Evolutionary conservation across 768 basidiomycete species (phyloP), one percentile per base, ranked within the genome.

Genomic region (Suillus plorans): DNA sequence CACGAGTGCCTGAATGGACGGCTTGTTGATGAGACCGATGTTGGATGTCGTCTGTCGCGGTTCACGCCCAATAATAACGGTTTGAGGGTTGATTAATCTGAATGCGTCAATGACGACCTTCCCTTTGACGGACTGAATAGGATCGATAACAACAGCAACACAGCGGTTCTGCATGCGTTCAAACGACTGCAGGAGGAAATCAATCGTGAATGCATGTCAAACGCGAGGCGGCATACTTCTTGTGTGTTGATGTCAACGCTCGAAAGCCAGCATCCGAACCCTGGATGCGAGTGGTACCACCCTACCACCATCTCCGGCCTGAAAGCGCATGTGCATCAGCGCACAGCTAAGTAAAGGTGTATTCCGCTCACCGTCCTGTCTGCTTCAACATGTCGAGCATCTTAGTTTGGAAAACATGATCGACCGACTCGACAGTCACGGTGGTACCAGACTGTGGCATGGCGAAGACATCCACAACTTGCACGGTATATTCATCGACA

Each of bases 381-480:
- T 99, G 97, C 79, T 99, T 99, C 71, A 99, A 78, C 96, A 99
- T 99, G 63, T 99, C 97, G 60, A 97, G 81, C 97, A 99, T 99
- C 79, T 90, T 98, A 4, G 89, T 89, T 77, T 99, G 97, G 79
- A 99, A 99, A 59, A 99, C 97, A 71, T 99, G 95, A 78, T 99
- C 97, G 2, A 97, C 95, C 10, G 96, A 97, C 78, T 99, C 96
- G 66, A 99, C 96, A 58, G 94, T 95, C 50, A 98, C 97, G 0
- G 94, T 96, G 20, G 97, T 99, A 67, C 97, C 97, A 18, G 94
- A 95, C 71, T 98, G 97, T 55, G 97, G 97, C 97, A 99, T 98
- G 53, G 97, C 97, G 71, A 98, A 99, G 66, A 98, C 97, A 74
- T 99, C 97, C 76, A 96, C 90, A 50, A 95, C 91, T 77, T 95